A percentile compares a stretch with the other conserved stretches of the same genome.
phyloP scores from a whole-genome alignment of 139 green algal species.

The Chlorella sorokiniana region DNA sequence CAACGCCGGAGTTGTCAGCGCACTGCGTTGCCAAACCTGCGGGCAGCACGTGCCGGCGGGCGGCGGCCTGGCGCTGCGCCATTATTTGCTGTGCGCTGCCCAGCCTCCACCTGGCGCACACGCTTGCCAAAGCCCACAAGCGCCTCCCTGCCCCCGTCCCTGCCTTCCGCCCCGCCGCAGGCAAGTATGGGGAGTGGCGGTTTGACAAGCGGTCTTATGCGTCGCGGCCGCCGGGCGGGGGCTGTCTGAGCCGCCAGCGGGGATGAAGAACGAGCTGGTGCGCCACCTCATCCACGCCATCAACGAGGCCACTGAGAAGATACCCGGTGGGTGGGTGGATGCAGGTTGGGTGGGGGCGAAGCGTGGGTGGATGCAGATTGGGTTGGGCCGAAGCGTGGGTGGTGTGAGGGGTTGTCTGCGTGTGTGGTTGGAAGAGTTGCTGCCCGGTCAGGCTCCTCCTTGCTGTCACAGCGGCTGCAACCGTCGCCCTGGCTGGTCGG shows the following conservation, averaged over 20 bases:
- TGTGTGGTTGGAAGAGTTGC: too few relatives aligned
- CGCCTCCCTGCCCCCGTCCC: neutral
- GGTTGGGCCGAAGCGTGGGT: slow-evolving; percentile 64
- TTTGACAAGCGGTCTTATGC: slow-evolving; percentile 96
- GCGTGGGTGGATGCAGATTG: slow-evolving; percentile 68
- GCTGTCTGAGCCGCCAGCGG: slow-evolving; percentile 63
- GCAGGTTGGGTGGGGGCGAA: slow-evolving; percentile 28
- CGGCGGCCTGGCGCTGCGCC: neutral
- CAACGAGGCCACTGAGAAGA: slow-evolving; percentile 52
- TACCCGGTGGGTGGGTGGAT: slow-evolving; percentile 23
- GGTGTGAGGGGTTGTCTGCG: too few relatives aligned
- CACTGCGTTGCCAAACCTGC: too few relatives aligned
- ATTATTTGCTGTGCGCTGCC: neutral
- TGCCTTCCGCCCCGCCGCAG: slow-evolving; percentile 4
- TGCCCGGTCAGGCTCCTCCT: too few relatives aligned
- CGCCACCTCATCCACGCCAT: slow-evolving; percentile 57
- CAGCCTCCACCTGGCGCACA: neutral
- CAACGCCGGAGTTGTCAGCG: too few relatives aligned
- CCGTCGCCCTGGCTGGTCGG: too few relatives aligned
- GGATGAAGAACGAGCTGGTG: slow-evolving; percentile 84
- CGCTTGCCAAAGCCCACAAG: too few relatives aligned
- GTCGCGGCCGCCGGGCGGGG: slow-evolving; percentile 61
- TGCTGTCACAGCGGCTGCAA: too few relatives aligned
- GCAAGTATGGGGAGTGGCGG: slow-evolving; percentile 89
- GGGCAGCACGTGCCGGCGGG: neutral